Evolutionary conservation across 257 asterid species (phyloP).

Genomic region (Capsicum baccatum): DNA sequence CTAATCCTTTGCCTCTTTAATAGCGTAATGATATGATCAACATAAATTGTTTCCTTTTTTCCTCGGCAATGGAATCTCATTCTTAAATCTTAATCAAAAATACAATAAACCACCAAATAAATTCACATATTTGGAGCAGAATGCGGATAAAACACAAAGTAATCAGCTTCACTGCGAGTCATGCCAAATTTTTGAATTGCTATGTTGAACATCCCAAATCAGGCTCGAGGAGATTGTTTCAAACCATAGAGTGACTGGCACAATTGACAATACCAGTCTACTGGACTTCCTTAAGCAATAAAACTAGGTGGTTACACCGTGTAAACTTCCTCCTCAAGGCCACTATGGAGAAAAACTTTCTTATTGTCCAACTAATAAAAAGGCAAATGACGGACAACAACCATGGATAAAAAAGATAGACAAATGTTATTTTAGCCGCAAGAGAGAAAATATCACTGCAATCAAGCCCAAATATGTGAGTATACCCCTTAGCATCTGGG

Average conservation of each 20-base stretch:
- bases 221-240: neutral
- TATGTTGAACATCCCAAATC: neutral
- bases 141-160: neutral
- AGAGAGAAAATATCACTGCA: neutral
- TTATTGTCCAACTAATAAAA: neutral
- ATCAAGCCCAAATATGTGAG: neutral
- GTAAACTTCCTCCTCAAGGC: neutral
- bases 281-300: neutral
- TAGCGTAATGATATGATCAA: neutral
- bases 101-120: neutral
- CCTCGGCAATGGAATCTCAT: too few relatives aligned
- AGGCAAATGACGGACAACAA: neutral
- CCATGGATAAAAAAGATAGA: neutral
- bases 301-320: neutral
- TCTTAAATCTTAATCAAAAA: too few relatives aligned
- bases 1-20: neutral
- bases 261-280: neutral
- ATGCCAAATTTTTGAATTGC: neutral
- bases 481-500: neutral
- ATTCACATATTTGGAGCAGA: neutral
- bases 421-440: neutral
- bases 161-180: neutral
- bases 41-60: neutral
- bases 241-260: neutral
- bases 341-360: neutral